Evolutionary conservation across 129 eudicot species (phyloP).

Genomic region (Lactuca saligna): DNA sequence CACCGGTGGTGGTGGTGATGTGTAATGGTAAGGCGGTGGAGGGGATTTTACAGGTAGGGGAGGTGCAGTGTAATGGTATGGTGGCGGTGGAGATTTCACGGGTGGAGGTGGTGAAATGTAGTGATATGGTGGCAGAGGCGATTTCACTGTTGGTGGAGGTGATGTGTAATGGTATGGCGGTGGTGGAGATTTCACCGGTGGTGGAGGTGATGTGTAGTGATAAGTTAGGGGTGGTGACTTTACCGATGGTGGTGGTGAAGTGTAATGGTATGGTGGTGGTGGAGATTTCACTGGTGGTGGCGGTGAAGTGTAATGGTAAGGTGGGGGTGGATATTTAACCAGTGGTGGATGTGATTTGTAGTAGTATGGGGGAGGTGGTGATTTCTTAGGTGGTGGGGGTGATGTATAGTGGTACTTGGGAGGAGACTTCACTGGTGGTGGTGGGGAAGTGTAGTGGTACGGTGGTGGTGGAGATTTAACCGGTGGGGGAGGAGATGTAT

Average conservation of each 20-base stretch:
- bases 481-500: too few species aligned
- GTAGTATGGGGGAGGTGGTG: too few species aligned
- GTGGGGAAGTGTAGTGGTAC: too few species aligned
- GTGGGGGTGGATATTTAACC: too few species aligned
- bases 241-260: not conserved
- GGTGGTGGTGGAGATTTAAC: too few species aligned
- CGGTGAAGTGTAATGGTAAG: conserved; percentile 27
- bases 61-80: conserved; percentile 29
- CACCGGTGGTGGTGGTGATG: conserved; percentile 28
- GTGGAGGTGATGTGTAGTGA: conserved; percentile 21
- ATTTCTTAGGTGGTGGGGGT: too few species aligned
- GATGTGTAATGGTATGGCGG: conserved; percentile 22
- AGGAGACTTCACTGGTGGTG: too few species aligned
- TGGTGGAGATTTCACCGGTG: not conserved
- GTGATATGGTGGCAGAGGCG: conserved; percentile 28
- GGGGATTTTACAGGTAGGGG: not conserved
- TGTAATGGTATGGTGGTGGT: not conserved
- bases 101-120: conserved; percentile 39
- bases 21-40: conserved; percentile 19
- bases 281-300: conserved; percentile 26
- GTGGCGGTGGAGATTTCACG: conserved; percentile 21
- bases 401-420: too few species aligned
- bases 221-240: not conserved
- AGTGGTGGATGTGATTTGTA: too few species aligned
- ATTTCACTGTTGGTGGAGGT: conserved; percentile 25